These are phyloP conservation scores for Parastagonospora avenae DNA, from an alignment of 2,329 filamentous ascomycete species.

Conservation along the genomic window DNA sequence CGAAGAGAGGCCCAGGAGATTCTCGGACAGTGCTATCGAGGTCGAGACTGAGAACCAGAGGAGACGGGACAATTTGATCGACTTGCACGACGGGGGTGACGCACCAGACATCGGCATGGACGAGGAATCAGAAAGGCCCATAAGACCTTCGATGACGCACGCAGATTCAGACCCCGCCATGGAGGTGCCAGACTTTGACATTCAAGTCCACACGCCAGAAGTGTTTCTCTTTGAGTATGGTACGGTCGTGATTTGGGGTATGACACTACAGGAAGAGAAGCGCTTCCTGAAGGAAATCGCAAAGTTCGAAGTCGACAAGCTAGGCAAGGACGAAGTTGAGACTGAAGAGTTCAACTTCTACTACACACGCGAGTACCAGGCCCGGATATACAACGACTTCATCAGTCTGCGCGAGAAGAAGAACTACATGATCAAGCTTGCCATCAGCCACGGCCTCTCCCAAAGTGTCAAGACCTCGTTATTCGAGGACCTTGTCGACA, in stretches of 20 bases:
- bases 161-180: slow-evolving; percentile 40
- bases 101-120: slow-evolving; percentile 31
- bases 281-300: slow-evolving; percentile 91
- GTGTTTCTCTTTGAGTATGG: slow-evolving; percentile 97
- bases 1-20: slow-evolving; percentile 64
- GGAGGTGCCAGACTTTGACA: slow-evolving; percentile 76
- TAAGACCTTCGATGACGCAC: slow-evolving; percentile 33
- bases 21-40: slow-evolving; percentile 74
- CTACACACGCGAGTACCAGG: slow-evolving; percentile 96
- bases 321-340: slow-evolving; percentile 86
- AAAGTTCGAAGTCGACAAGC: slow-evolving; percentile 91
- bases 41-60: slow-evolving; percentile 64
- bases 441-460: slow-evolving; percentile 92
- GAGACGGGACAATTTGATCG: slow-evolving; percentile 66
- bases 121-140: slow-evolving; percentile 27
- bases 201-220: slow-evolving; percentile 86
- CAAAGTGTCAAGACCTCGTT: slow-evolving; percentile 98
- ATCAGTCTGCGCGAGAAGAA: slow-evolving; percentile 92
- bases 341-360: slow-evolving; percentile 99
- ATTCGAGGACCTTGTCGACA: slow-evolving; percentile 93
- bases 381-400: slow-evolving; percentile 99
- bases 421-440: slow-evolving; percentile 97
- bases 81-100: slow-evolving; percentile 57
- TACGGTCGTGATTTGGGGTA: slow-evolving; percentile 97
- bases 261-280: slow-evolving; percentile 87